Percentiles rank a stretch among this genome's conserved stretches.
Evolutionary conservation across 805 yeast genomes (phyloP).

Genomic region (Saccharomycopsis babjevae): DNA sequence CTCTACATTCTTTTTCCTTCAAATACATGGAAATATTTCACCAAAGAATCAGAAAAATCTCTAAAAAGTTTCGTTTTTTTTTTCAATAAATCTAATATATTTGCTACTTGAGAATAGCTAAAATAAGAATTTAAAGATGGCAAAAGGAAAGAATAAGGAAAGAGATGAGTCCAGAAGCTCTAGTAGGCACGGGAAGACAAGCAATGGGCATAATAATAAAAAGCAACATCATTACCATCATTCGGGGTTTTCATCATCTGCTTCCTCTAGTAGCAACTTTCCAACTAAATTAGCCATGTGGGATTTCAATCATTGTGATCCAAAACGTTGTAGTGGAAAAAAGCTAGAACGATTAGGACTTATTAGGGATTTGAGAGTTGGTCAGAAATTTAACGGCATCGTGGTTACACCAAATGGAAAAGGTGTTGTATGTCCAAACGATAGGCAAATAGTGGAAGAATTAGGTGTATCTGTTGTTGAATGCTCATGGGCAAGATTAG

Average conservation of each 20-base stretch:
- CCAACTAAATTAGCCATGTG: slow-evolving; percentile 94
- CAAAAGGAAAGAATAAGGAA: slow-evolving; percentile 37
- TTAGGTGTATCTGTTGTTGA: slow-evolving; percentile 96
- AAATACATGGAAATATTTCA: too few species aligned
- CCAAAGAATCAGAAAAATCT: too few species aligned
- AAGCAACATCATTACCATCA: slow-evolving; percentile 2
- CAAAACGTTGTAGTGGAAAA: slow-evolving; percentile 94
- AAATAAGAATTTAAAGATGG: slow-evolving; percentile 27
- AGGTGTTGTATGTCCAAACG: slow-evolving; percentile 83
- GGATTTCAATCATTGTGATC: slow-evolving; percentile 99
- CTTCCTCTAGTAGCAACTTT: slow-evolving; percentile 35
- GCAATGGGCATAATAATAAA: slow-evolving; percentile 14
- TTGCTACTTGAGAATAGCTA: too few species aligned
- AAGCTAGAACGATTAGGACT: slow-evolving; percentile 82
- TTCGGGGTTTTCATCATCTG: slow-evolving; percentile 6
- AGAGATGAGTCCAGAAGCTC: slow-evolving; percentile 3
- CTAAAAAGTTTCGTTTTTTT: too few species aligned
- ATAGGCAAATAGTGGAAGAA: slow-evolving; percentile 61
- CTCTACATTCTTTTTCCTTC: neutral
- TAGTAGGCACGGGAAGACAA: neutral
- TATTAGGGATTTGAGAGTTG: slow-evolving; percentile 70
- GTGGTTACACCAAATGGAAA: slow-evolving; percentile 92
- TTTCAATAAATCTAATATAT: too few species aligned
- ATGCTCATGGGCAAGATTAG: slow-evolving; percentile 97
- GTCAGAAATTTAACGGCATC: slow-evolving; percentile 85